Base-by-base conservation (phyloP, 2,329 filamentous ascomycete genomes). In the Pyricularia grisea region DNA sequence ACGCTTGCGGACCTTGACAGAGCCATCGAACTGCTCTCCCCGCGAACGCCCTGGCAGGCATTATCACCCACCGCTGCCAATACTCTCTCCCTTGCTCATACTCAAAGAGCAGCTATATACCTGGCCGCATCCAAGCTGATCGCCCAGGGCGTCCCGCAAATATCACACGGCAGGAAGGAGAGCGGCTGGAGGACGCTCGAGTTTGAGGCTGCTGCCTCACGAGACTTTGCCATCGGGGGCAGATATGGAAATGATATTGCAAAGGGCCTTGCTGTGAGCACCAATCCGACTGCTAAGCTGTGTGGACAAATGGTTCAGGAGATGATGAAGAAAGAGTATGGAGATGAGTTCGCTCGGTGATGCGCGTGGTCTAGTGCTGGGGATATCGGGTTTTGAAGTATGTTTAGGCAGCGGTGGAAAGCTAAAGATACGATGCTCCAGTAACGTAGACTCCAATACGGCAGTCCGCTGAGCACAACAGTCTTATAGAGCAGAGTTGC, bases 281-380 rank as follows among this genome's bases (percentile, higher is more conserved):
- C 86, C 31, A 91, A 91, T 75, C 88, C 89, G 28, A 90, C 87
- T 20, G 88, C 89, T 2, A 91, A 90, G 79, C 79, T 91, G 63
- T 91, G 89, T 74, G 89, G 88, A 1, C 83, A 89, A 73, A 91
- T 91, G 76, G 88, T 91, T 55, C 83, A 85, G 67, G 87, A 90
- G 77, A 88, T 88, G 66, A 88, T 91, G 87, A 88, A 84, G 79
- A 89, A 87, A 77, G 89, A 91, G 76, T 89, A 88, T 73, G 86
- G 85, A 0, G 60, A 68, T 7, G 58, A 68, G 1, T 61, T 61
- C 61, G 17, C 66, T 30, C 66, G 30, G 42, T 67, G 3, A 33
- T 60, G 20, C 28, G 27, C 27, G 60, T 27, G n/a, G 58, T 61
- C 14, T 63, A 7, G 9, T 30, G 17, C 28, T 17, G 2, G 30